Conservation (phyloP, 202 grass and related monocot genomes). For the Dendrocalamus latiflorus region DNA sequence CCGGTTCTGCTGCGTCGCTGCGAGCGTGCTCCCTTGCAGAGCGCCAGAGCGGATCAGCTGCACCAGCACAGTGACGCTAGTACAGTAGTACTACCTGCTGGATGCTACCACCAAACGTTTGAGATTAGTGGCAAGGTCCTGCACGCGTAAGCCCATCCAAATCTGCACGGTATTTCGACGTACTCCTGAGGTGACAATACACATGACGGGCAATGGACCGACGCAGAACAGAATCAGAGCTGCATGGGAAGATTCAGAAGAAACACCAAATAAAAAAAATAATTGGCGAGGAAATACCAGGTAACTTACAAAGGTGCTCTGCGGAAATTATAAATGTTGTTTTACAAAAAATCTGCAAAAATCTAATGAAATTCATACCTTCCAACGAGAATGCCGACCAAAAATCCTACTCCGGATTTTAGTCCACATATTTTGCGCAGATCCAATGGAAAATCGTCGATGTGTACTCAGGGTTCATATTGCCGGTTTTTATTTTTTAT, state of each 20-base stretch:
- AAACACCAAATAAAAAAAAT: not conserved
- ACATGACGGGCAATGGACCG: not conserved
- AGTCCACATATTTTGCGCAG: too few species aligned
- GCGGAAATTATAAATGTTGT: too few species aligned
- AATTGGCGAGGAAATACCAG: not conserved
- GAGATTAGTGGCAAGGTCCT: too few species aligned
- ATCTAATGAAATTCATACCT: too few species aligned
- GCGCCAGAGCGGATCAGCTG: not conserved
- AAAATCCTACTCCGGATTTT: too few species aligned
- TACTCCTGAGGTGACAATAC: not conserved
- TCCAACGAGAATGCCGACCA: too few species aligned
- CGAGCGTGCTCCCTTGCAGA: not conserved
- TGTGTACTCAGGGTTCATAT: too few species aligned
- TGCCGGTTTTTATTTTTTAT: too few species aligned
- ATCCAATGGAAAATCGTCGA: too few species aligned
- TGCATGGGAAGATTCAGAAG: not conserved
- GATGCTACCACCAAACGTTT: not conserved
- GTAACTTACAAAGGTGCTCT: too few species aligned
- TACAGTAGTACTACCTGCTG: not conserved
- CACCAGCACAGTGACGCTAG: too few species aligned
- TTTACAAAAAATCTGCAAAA: too few species aligned
- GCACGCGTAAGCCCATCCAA: not conserved
- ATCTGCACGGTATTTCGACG: not conserved
- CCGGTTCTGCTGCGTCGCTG: not conserved
- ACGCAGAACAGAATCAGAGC: not conserved